Evolutionary conservation across 208 protist genomes (phyloP).

Genomic region (Phytomonas francai): DNA sequence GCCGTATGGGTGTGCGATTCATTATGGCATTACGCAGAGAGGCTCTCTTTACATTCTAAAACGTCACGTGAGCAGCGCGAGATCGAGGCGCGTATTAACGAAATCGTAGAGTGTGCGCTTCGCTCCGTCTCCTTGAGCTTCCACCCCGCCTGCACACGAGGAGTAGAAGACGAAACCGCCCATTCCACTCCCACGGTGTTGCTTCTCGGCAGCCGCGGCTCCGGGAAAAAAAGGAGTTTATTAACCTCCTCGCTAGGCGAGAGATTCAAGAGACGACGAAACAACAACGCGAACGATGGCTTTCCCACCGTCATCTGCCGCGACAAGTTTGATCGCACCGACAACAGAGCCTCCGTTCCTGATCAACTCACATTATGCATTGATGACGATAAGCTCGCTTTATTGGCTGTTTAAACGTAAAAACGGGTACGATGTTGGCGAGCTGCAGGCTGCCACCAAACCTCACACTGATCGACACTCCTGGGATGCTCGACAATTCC

Average conservation of each 20-base stretch:
- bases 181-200: slow-evolving; percentile 75
- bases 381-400: slow-evolving; percentile 60
- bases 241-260: slow-evolving; percentile 78
- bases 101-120: no score
- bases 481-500: slow-evolving; percentile 89
- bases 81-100: no score
- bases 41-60: no score
- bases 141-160: no score
- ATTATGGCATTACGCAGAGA: no score
- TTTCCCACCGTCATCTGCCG: slow-evolving; percentile 83
- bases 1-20: no score
- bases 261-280: slow-evolving; percentile 79
- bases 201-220: slow-evolving; percentile 87
- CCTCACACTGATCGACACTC: slow-evolving; percentile 85
- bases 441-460: slow-evolving; percentile 36
- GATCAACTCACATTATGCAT: slow-evolving; percentile 69
- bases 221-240: slow-evolving; percentile 88
- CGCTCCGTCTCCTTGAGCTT: no score
- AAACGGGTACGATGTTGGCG: slow-evolving; percentile 42
- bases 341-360: slow-evolving; percentile 72
- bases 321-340: slow-evolving; percentile 43
- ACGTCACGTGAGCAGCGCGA: no score
- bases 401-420: slow-evolving; percentile 71
- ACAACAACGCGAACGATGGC: slow-evolving; percentile 87
- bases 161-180: no score